Evolutionary conservation across 306 rosid species (phyloP).

Genomic region (Boehmeria nivea): DNA sequence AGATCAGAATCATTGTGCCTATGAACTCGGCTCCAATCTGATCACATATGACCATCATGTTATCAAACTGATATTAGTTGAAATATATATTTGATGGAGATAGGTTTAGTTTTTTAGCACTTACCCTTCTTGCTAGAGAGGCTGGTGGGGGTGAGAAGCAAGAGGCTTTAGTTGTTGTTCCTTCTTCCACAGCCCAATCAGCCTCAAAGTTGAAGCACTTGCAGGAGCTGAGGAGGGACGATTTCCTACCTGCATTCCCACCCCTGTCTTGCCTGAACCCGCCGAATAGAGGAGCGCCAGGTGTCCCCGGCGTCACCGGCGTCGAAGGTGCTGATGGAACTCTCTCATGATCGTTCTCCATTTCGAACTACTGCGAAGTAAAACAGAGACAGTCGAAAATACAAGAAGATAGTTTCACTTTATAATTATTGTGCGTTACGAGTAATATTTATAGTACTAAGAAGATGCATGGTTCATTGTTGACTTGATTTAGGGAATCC

Average conservation of each 20-base stretch:
- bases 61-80: background rate
- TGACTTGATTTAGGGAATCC: conserved; percentile 18
- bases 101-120: background rate
- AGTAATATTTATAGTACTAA: conserved; percentile 13
- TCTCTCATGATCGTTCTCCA: conserved; percentile 44
- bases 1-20: conserved; percentile 67
- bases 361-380: too few relatives aligned
- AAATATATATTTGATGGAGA: background rate
- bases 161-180: conserved; percentile 45
- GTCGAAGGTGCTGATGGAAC: conserved; percentile 58
- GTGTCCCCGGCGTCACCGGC: conserved; percentile 76
- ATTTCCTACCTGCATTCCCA: conserved; percentile 34
- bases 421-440: background rate
- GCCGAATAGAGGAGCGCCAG: conserved; percentile 72
- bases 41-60: background rate
- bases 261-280: conserved; percentile 38
- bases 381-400: too few relatives aligned
- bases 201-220: conserved; percentile 47
- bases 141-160: conserved; percentile 60
- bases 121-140: conserved; percentile 70
- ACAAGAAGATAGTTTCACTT: conserved; percentile 7
- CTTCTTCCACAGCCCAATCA: conserved; percentile 65
- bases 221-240: conserved; percentile 48
- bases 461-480: conserved; percentile 1
- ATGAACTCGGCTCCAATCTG: conserved; percentile 95